A percentile compares a stretch with the other conserved stretches of the same genome.
phyloP scores from a whole-genome alignment of 2,329 filamentous ascomycete genomes.

The Aaosphaeria arxii region DNA sequence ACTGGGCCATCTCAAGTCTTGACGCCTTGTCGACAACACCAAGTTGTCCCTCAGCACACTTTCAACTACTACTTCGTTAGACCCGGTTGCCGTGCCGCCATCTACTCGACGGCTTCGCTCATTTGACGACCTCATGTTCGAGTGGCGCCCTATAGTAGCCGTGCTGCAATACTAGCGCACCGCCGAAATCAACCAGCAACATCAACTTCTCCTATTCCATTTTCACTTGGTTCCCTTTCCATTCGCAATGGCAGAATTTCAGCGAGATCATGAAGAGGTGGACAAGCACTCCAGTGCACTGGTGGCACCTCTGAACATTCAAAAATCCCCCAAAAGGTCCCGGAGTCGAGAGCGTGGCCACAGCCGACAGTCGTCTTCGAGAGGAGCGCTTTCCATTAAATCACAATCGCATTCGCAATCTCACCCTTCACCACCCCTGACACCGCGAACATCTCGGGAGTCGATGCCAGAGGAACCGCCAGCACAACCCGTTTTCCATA shows the following conservation, averaged over 20 bases:
- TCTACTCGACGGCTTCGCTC: neutral
- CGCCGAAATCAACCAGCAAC: neutral
- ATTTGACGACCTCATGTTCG: constrained; percentile 25
- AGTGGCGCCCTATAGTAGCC: constrained; percentile 13
- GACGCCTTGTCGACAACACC: too few relatives aligned
- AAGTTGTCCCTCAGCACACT: too few relatives aligned
- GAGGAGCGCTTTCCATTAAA: constrained; percentile 24
- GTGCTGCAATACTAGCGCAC: constrained; percentile 26
- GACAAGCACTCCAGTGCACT: constrained; percentile 34
- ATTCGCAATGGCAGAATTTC: constrained; percentile 26
- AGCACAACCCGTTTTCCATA: constrained; percentile 73
- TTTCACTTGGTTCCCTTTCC: constrained; percentile 1
- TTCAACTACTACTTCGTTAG: too few relatives aligned
- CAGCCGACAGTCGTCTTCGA: constrained; percentile 31
- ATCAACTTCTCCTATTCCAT: neutral
- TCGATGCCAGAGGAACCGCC: constrained; percentile 47
- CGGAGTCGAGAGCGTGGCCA: constrained; percentile 18
- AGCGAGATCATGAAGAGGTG: constrained; percentile 21
- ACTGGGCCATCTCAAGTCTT: neutral
- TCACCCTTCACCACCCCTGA: constrained; percentile 75
- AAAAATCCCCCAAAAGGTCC: constrained; percentile 31
- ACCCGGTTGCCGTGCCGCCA: neutral
- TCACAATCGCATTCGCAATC: constrained; percentile 27
- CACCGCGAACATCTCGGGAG: constrained; percentile 67
- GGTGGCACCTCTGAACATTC: constrained; percentile 36